Conservation (phyloP, 768 basidiomycete genomes). For the Chalciporus piperatus region DNA sequence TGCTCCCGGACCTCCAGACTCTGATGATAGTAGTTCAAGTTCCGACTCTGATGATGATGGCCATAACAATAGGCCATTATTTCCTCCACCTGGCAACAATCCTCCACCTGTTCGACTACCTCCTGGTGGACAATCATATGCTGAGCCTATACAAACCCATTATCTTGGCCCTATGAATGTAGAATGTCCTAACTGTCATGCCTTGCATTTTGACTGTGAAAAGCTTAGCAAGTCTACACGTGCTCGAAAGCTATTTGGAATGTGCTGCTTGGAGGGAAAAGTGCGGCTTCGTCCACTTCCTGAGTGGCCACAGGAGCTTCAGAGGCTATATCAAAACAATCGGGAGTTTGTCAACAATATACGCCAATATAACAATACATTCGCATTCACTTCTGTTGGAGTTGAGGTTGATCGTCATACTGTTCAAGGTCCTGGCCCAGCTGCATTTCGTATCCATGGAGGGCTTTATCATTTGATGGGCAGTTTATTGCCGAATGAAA, state of each 20-base stretch:
- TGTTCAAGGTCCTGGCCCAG: constrained; percentile 12
- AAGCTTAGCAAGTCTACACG: constrained; percentile 1
- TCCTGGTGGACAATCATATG: constrained; percentile 7
- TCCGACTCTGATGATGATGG: no score
- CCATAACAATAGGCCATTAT: no score
- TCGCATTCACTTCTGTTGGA: constrained; percentile 41
- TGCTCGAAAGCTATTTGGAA: constrained; percentile 13
- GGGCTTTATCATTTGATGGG: constrained; percentile 38
- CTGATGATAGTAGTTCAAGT: no score
- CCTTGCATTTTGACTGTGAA: constrained; percentile 15
- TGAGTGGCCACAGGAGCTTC: constrained; percentile 11
- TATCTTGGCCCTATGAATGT: constrained; percentile 6
- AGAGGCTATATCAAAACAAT: constrained; percentile 7
- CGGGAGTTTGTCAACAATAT: constrained; percentile 31
- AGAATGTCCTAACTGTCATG: constrained; percentile 17
- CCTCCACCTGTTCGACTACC: not conserved
- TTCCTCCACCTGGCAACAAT: no score
- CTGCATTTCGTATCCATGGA: constrained; percentile 27
- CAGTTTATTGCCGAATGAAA: constrained; percentile 24
- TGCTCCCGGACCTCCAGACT: no score
- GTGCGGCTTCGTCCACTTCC: constrained; percentile 16
- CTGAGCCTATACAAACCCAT: constrained; percentile 7
- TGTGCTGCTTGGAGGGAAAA: constrained; percentile 28
- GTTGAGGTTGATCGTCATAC: constrained; percentile 29
- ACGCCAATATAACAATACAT: constrained; percentile 37